Percentiles rank a stretch among this genome's conserved stretches.
Conservation (phyloP, 768 basidiomycete species). For the Serpula lacrymans region DNA sequence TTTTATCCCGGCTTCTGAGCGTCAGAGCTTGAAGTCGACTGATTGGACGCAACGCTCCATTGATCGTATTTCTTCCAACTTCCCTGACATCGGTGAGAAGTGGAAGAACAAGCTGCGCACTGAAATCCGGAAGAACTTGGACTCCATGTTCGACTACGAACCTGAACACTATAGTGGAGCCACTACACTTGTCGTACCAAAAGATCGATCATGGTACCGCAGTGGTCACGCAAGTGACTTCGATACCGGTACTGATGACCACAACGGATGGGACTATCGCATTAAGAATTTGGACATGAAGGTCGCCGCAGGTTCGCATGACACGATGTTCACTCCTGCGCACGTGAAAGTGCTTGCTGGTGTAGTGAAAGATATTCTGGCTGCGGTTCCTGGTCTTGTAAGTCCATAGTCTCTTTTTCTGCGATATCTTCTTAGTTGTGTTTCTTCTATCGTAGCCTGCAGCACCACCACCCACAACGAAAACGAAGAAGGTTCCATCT, state of each 20-base stretch:
- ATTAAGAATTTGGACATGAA: slow-evolving; percentile 24
- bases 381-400: slow-evolving; percentile 1
- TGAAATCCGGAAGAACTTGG: slow-evolving; percentile 30
- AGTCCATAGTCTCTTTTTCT: too few relatives aligned
- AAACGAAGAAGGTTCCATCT: too few relatives aligned
- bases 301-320: slow-evolving; percentile 6
- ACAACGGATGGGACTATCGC: slow-evolving; percentile 27
- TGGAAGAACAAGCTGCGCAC: slow-evolving; percentile 26
- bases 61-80: slow-evolving; percentile 27
- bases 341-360: slow-evolving; percentile 8
- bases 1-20: slow-evolving; percentile 22
- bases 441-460: too few relatives aligned
- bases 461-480: too few relatives aligned
- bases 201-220: slow-evolving; percentile 30
- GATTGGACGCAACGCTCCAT: slow-evolving; percentile 28
- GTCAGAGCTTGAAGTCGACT: slow-evolving; percentile 27
- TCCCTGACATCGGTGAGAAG: slow-evolving; percentile 28
- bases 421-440: too few relatives aligned
- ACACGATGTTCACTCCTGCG: slow-evolving; percentile 11
- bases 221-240: slow-evolving; percentile 17
- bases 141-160: slow-evolving; percentile 30
- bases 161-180: slow-evolving; percentile 20
- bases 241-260: slow-evolving; percentile 27
- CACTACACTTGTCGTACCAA: slow-evolving; percentile 24
- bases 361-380: slow-evolving; percentile 8